Conservation (phyloP, 352 stramenopile species). For the Thraustochytrium striatum region DNA sequence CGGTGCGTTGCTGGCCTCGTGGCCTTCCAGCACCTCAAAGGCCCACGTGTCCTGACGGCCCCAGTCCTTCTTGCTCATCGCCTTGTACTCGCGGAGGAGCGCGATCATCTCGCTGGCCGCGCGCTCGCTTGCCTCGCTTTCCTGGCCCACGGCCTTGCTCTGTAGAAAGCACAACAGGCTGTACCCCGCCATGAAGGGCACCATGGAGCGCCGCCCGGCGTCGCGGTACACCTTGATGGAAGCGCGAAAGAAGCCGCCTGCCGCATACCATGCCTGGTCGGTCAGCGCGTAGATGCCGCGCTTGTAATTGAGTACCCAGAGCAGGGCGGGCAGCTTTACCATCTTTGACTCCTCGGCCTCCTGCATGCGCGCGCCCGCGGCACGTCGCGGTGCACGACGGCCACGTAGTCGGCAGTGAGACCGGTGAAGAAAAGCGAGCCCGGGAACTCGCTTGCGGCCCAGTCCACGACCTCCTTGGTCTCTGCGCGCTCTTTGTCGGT, state of each 20-base stretch:
- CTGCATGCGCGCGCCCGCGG: neutral
- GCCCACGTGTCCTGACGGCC: neutral
- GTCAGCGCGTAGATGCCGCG: conserved; percentile 1
- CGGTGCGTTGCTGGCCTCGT: neutral
- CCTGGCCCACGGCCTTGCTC: neutral
- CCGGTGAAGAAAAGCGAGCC: neutral
- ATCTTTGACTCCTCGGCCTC: neutral
- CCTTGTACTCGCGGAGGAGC: neutral
- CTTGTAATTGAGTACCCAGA: conserved; percentile 16
- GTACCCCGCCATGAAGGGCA: conserved; percentile 5
- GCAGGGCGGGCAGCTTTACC: neutral
- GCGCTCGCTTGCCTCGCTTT: neutral
- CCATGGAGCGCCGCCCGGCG: neutral
- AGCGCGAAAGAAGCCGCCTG: neutral
- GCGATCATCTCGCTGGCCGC: neutral
- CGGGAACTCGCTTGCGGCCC: neutral
- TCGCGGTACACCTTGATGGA: neutral
- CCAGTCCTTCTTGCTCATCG: neutral
- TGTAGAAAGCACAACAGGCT: neutral
- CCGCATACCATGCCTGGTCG: neutral
- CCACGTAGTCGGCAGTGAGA: neutral
- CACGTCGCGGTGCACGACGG: neutral
- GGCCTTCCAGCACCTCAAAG: neutral
- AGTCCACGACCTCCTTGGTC: neutral
- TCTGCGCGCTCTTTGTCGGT: neutral